Conservation (phyloP, 2,329 filamentous ascomycete species). For the Apiospora aurea region DNA sequence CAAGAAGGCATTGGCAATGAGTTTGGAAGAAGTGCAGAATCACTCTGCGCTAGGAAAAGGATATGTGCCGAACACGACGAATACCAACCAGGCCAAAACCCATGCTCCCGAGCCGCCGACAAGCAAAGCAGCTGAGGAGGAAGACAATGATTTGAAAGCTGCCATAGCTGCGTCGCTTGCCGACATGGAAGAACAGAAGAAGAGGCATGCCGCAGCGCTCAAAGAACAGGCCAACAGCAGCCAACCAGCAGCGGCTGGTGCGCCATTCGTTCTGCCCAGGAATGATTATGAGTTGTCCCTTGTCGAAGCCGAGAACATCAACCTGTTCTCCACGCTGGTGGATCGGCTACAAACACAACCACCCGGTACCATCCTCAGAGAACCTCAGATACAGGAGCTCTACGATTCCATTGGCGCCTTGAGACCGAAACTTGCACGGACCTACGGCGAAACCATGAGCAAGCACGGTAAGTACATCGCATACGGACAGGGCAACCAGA, state of each 20-base stretch:
- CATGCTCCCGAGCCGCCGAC: constrained; percentile 34
- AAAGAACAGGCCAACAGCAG: constrained; percentile 76
- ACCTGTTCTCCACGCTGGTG: constrained; percentile 91
- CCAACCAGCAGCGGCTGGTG: constrained; percentile 53
- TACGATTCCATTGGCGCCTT: constrained; percentile 97
- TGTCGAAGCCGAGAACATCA: constrained; percentile 97
- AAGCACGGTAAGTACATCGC: constrained; percentile 77
- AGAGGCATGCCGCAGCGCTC: constrained; percentile 82
- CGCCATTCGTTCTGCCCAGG: constrained; percentile 72
- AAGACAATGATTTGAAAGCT: constrained; percentile 91
- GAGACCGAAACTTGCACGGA: constrained; percentile 90
- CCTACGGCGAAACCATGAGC: constrained; percentile 99
- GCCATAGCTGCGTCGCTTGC: constrained; percentile 93
- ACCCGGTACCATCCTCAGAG: constrained; percentile 92
- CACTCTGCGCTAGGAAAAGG: constrained; percentile 63
- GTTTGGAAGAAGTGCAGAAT: constrained; percentile 87
- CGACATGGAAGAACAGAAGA: constrained; percentile 98
- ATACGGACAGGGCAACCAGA: neutral
- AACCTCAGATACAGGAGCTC: constrained; percentile 96
- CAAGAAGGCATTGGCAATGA: constrained; percentile 94
- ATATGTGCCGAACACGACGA: constrained; percentile 68
- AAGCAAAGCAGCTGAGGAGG: constrained; percentile 72
- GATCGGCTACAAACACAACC: constrained; percentile 95
- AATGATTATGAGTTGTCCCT: constrained; percentile 94
- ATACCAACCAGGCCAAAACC: constrained; percentile 32